Conservation (phyloP, 768 basidiomycete genomes). For the Amanita muscaria region DNA sequence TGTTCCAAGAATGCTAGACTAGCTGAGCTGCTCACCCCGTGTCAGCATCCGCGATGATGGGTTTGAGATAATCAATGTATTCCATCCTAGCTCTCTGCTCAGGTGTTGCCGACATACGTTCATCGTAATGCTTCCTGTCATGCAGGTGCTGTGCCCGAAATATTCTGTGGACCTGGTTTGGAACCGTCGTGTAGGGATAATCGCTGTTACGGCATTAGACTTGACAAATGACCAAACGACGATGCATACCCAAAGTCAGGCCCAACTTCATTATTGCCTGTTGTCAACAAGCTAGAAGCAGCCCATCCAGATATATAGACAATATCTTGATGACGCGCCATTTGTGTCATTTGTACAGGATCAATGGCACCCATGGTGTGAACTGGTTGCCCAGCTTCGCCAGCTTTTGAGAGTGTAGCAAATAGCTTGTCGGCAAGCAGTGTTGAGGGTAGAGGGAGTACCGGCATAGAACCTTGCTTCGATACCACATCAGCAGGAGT, state of each 20-base stretch:
- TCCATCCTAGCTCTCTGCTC: conserved; percentile 63
- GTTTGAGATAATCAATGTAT: conserved; percentile 81
- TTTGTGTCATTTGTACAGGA: conserved; percentile 91
- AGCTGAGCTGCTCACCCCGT: conserved; percentile 56
- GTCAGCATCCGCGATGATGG: conserved; percentile 92
- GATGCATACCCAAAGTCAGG: conserved; percentile 78
- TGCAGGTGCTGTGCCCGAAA: conserved; percentile 90
- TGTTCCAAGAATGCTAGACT: not conserved
- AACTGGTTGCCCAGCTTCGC: conserved; percentile 57
- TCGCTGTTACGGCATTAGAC: conserved; percentile 40
- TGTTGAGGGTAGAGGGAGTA: conserved; percentile 66
- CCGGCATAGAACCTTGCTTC: conserved; percentile 83
- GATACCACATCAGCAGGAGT: conserved; percentile 70
- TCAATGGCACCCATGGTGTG: conserved; percentile 94
- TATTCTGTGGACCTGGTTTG: conserved; percentile 88
- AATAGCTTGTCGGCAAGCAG: conserved; percentile 86
- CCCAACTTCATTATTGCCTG: conserved; percentile 86
- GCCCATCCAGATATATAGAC: conserved; percentile 95
- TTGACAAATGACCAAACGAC: not conserved
- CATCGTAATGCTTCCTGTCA: conserved; percentile 89
- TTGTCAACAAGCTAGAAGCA: conserved; percentile 76
- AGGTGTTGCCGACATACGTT: conserved; percentile 56
- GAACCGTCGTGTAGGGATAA: conserved; percentile 94
- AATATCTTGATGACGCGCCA: conserved; percentile 79
- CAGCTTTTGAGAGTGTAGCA: conserved; percentile 51